Evolutionary conservation across 2,329 filamentous ascomycete species (phyloP), one percentile per base, ranked within the genome.

Genomic region (Penicillium sp.): DNA sequence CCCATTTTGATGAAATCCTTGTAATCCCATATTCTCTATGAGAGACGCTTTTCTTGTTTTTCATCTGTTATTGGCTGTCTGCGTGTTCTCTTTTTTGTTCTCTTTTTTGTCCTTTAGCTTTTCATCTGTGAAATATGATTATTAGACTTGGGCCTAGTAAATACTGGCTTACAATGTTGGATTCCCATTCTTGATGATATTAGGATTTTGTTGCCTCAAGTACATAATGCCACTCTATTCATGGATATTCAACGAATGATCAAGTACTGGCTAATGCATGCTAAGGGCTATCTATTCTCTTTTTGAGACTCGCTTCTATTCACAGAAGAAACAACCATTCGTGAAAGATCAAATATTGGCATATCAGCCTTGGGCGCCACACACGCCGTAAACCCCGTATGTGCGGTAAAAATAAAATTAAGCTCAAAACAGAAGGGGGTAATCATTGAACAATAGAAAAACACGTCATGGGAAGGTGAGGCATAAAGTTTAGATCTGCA

Each of bases 401-500:
- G 51, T 55, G 37, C 41, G 26, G 43, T 61, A 55, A 57, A 33
- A 51, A 45, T 51, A 20, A 40, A 25, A 40, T 14, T 54, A 54
- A 35, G 41, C 44, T 37, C 40, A 42, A 18, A 31, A 18, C 48
- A n/a, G 25, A 31, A 20, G n/a, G 46, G 46, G 51, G 47, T 49
- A 53, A 33, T 55, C 55, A 55, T 49, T 41, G 53, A 51, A 35
- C 11, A 22, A 49, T n/a, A 23, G 20, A 22, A 40, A 48, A 25
- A 27, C 12, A n/a, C 42, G 29, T 43, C 25, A 37, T 26, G 27
- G 20, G 31, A 48, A 55, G 35, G 49, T 49, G 22, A 54, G 33
- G 40, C 47, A 26, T 55, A 6, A 22, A 18, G 6, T 23, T 67
- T 51, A 74, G 48, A 73, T 68, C 49, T 69, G 59, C 26, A 74